Evolutionary conservation across 2,329 filamentous ascomycete genomes (phyloP).

Genomic region (Aspergillus sp.): DNA sequence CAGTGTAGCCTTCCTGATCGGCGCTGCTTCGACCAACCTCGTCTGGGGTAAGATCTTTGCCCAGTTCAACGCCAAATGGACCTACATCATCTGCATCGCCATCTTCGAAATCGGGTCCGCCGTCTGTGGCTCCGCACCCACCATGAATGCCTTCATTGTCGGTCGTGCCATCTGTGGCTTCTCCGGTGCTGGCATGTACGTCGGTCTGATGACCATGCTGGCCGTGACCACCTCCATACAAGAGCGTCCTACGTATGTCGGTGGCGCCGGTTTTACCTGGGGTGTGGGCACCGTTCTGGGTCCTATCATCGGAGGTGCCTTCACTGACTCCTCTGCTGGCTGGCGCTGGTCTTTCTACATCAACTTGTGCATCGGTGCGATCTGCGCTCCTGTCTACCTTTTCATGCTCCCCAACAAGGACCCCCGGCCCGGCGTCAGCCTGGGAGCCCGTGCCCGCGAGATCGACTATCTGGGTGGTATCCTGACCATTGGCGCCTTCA

Average conservation of each 20-base stretch:
- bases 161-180: conserved; percentile 14
- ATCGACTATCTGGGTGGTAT: conserved; percentile 41
- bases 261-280: conserved; percentile 38
- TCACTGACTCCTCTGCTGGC: conserved; percentile 16
- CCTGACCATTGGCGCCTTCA: conserved; percentile 47
- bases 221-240: conserved; percentile 20
- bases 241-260: conserved; percentile 35
- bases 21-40: conserved; percentile 3
- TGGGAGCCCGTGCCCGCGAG: conserved; percentile 40
- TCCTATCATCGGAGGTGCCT: conserved; percentile 28
- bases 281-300: conserved; percentile 41
- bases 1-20: conserved; percentile 26
- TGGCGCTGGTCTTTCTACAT: conserved; percentile 56
- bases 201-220: conserved; percentile 31
- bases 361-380: conserved; percentile 54
- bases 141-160: conserved; percentile 7
- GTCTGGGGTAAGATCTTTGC: conserved; percentile 8
- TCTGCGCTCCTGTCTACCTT: conserved; percentile 47
- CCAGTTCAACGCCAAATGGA: conserved; percentile 44
- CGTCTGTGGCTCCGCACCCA: conserved; percentile 9
- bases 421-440: conserved; percentile 25
- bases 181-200: conserved; percentile 28
- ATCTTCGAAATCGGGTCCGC: conserved; percentile 12
- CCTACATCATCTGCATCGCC: background rate
- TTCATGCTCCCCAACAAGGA: conserved; percentile 43